A percentile compares a stretch with the other conserved stretches of the same genome.
Evolutionary conservation across 176 grass and related monocot genomes (phyloP).

Genomic region (Oryza punctata): DNA sequence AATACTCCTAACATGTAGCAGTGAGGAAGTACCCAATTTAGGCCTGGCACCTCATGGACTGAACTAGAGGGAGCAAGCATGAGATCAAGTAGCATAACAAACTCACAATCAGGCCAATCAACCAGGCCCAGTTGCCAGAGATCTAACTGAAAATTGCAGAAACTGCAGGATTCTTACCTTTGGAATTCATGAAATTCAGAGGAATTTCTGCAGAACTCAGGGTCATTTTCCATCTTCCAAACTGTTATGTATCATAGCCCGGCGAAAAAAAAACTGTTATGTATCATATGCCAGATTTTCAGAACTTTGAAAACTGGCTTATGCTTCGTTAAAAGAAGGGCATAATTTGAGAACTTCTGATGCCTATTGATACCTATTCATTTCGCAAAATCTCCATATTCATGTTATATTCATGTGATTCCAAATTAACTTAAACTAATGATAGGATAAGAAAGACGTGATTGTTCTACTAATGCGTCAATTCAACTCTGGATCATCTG

Average conservation of each 20-base stretch:
- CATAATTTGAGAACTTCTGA: too few species aligned
- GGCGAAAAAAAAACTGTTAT: background rate
- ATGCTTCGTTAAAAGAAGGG: too few species aligned
- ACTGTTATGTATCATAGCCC: background rate
- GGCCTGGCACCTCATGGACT: background rate
- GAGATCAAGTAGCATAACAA: background rate
- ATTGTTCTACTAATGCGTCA: background rate
- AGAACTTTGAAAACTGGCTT: background rate
- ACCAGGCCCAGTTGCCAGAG: background rate
- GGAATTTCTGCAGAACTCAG: background rate
- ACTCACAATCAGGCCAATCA: background rate
- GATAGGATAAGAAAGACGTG: background rate
- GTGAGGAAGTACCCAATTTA: background rate
- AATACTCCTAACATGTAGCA: background rate
- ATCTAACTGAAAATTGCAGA: background rate
- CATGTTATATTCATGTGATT: background rate
- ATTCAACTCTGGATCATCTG: background rate
- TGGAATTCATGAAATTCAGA: background rate
- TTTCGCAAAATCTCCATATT: background rate
- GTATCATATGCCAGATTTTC: background rate
- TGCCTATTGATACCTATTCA: too few species aligned
- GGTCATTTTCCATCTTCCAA: background rate
- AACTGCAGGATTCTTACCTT: background rate
- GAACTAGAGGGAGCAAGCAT: background rate
- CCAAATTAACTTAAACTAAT: background rate